Conservation (phyloP, 2,329 filamentous ascomycete species). For the Exserohilum turcica region DNA sequence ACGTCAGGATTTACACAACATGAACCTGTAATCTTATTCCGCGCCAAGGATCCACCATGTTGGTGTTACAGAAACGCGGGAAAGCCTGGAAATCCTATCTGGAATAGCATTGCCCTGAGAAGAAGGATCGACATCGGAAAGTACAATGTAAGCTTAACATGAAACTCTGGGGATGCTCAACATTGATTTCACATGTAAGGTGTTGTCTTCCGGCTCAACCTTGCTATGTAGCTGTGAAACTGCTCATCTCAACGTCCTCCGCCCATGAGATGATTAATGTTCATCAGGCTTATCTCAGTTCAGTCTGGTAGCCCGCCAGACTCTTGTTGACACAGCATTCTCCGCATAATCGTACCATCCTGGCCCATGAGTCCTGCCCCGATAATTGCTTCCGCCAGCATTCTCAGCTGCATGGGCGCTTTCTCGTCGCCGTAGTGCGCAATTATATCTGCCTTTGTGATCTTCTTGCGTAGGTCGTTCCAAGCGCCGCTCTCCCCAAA, state of each 20-base stretch:
- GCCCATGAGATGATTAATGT: not conserved
- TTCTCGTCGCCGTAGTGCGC: constrained; percentile 28
- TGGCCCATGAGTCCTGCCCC: constrained; percentile 20
- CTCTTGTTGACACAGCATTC: constrained; percentile 28
- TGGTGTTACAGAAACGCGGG: no score
- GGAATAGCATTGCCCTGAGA: no score
- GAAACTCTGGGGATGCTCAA: no score
- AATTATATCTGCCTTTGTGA: constrained; percentile 25
- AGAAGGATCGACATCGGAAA: no score
- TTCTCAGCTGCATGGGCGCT: constrained; percentile 36
- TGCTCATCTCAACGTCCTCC: not conserved
- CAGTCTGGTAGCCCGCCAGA: constrained; percentile 10
- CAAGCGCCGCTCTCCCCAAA: constrained; percentile 23
- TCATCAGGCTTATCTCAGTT: constrained; percentile 10
- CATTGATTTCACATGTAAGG: no score
- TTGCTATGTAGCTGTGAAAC: no score
- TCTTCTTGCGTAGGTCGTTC: constrained; percentile 19
- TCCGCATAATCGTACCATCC: constrained; percentile 20
- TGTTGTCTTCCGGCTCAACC: no score
- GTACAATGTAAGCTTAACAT: no score
- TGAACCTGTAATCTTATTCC: no score
- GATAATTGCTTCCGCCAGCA: constrained; percentile 31
- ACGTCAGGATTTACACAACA: no score
- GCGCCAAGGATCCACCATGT: no score
- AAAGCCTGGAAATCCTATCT: no score